Percentiles rank a stretch among this genome's conserved stretches.
These are phyloP conservation scores for Huntiella moniliformis DNA, from an alignment of 2,329 filamentous ascomycete genomes.

Conservation along the genomic window DNA sequence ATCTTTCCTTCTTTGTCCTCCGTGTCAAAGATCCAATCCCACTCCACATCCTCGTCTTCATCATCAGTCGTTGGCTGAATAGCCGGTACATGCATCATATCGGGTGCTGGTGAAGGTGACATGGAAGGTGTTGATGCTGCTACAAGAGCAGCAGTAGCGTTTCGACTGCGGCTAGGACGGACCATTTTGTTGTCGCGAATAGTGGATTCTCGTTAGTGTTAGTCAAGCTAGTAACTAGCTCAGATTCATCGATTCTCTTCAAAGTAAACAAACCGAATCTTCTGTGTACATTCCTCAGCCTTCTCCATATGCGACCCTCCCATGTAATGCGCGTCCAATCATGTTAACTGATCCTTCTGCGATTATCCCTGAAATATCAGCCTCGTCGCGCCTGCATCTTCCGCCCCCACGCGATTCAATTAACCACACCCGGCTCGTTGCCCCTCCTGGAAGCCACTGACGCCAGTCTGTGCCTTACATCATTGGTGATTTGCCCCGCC, in stretches of 20 bases:
- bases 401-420: slow-evolving; percentile 5
- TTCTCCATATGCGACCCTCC: neutral
- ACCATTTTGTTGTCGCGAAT: slow-evolving; percentile 2
- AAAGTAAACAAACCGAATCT: neutral
- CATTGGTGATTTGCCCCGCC: no score
- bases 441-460: no score
- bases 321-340: neutral
- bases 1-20: slow-evolving; percentile 12
- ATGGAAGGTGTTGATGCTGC: neutral
- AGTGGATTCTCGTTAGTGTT: no score
- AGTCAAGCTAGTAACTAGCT: neutral
- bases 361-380: neutral
- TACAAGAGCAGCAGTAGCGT: neutral
- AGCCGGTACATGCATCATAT: neutral
- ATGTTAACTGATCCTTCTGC: neutral
- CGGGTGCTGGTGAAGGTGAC: neutral
- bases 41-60: slow-evolving; percentile 10
- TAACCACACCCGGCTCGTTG: neutral
- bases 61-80: neutral
- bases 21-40: slow-evolving; percentile 12
- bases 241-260: neutral
- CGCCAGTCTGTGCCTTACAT: no score
- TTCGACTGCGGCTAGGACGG: slow-evolving; percentile 10
- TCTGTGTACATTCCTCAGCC: neutral
- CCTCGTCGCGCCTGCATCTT: slow-evolving; percentile 1